Evolutionary conservation across 1,284 basidiomycete species (phyloP).

Genomic region (Sutorius eximius): DNA sequence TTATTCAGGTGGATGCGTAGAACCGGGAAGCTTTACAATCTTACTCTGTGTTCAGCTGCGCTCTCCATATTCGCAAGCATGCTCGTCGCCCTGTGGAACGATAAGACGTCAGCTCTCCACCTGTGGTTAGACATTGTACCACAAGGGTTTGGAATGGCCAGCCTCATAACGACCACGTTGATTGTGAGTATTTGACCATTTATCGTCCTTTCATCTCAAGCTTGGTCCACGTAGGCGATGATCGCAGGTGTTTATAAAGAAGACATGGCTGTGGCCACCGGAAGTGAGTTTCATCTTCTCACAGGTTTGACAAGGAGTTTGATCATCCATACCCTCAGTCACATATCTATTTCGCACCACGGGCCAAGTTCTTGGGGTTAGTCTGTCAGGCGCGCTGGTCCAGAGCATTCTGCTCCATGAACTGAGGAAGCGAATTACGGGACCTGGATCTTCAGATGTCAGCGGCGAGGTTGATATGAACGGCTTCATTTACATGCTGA

Average conservation of each 20-base stretch:
- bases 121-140: constrained; percentile 78
- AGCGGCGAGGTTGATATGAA: constrained; percentile 35
- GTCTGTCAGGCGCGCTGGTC: constrained; percentile 76
- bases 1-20: constrained; percentile 70
- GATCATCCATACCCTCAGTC: constrained; percentile 46
- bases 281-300: constrained; percentile 57
- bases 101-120: constrained; percentile 59
- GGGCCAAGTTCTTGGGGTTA: constrained; percentile 88
- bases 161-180: constrained; percentile 78
- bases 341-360: constrained; percentile 89
- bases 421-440: constrained; percentile 71
- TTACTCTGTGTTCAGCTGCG: constrained; percentile 62
- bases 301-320: constrained; percentile 1
- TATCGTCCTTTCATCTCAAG: constrained; percentile 5
- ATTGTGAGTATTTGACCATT: constrained; percentile 53
- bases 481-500: constrained; percentile 24
- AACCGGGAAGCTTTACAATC: constrained; percentile 77
- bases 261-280: constrained; percentile 84
- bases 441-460: constrained; percentile 69
- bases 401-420: constrained; percentile 73
- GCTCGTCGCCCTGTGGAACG: constrained; percentile 62
- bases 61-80: constrained; percentile 56
- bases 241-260: constrained; percentile 79
- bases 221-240: constrained; percentile 59
- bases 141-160: constrained; percentile 80